Conservation (phyloP, 805 yeast genomes). For the Pachysolen tannophilus region DNA sequence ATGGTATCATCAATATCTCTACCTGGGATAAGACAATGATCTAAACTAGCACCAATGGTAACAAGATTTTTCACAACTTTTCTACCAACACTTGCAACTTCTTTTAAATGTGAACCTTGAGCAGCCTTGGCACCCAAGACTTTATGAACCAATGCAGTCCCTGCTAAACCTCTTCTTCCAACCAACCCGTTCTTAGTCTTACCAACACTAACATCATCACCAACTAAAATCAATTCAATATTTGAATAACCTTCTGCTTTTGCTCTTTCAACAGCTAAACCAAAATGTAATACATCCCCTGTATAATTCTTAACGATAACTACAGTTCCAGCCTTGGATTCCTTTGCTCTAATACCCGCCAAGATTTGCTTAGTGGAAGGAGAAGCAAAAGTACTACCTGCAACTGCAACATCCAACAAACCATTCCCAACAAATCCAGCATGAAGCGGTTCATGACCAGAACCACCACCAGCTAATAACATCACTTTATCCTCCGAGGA, state of each 20-base stretch:
- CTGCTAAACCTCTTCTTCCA: slow-evolving; percentile 92
- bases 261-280: slow-evolving; percentile 84
- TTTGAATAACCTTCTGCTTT: slow-evolving; percentile 59
- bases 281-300: slow-evolving; percentile 91
- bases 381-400: slow-evolving; percentile 89
- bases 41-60: slow-evolving; percentile 84
- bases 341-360: slow-evolving; percentile 56
- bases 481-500: slow-evolving; percentile 48
- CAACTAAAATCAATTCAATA: slow-evolving; percentile 68
- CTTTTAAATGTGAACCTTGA: slow-evolving; percentile 34
- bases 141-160: slow-evolving; percentile 83
- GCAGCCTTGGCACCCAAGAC: slow-evolving; percentile 65
- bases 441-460: slow-evolving; percentile 92
- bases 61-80: slow-evolving; percentile 59
- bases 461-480: slow-evolving; percentile 74
- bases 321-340: slow-evolving; percentile 55
- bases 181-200: slow-evolving; percentile 81
- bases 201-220: slow-evolving; percentile 96
- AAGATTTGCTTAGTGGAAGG: slow-evolving; percentile 87
- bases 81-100: slow-evolving; percentile 51
- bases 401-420: slow-evolving; percentile 76
- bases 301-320: slow-evolving; percentile 87
- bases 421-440: slow-evolving; percentile 88
- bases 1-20: slow-evolving; percentile 41
- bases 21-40: slow-evolving; percentile 87